phyloP scores from a whole-genome alignment of 768 basidiomycete genomes.

The Panaeolus papilionaceus region DNA sequence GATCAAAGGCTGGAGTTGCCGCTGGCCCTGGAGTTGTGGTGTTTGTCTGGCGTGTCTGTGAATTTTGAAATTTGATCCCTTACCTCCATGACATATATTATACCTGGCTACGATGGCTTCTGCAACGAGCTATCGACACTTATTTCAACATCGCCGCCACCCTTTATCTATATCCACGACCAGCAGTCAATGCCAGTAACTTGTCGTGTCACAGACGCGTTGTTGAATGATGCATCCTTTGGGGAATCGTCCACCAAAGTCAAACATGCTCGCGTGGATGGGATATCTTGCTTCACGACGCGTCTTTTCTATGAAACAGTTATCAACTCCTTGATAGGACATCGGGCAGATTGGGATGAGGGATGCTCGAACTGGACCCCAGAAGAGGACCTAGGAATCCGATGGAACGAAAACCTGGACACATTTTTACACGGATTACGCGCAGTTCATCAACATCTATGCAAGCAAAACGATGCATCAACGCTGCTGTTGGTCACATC shows the following conservation, averaged over 20 bases:
- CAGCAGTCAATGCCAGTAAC: slow-evolving; percentile 54
- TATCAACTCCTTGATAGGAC: slow-evolving; percentile 63
- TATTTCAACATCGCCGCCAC: slow-evolving; percentile 52
- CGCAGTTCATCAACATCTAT: slow-evolving; percentile 39
- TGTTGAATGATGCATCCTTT: slow-evolving; percentile 37
- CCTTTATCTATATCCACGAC: slow-evolving; percentile 75
- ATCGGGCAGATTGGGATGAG: slow-evolving; percentile 62
- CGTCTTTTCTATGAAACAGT: slow-evolving; percentile 71
- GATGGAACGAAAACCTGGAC: slow-evolving; percentile 72
- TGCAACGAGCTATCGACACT: slow-evolving; percentile 43
- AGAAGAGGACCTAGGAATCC: slow-evolving; percentile 35
- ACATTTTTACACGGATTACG: slow-evolving; percentile 72
- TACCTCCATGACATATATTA: neutral
- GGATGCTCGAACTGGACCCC: slow-evolving; percentile 67
- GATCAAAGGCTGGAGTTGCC: neutral
- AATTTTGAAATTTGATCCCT: neutral
- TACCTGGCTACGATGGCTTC: slow-evolving; percentile 35
- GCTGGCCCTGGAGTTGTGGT: neutral
- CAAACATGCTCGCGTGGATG: slow-evolving; percentile 55
- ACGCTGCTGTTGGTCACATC: slow-evolving; percentile 18
- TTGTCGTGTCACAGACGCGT: slow-evolving; percentile 44
- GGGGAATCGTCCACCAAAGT: slow-evolving; percentile 33
- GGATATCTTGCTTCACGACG: slow-evolving; percentile 63
- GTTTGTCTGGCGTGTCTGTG: neutral
- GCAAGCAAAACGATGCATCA: slow-evolving; percentile 20